Evolutionary conservation across 441 rosid genomes (phyloP).

Genomic region (Erysimum pusillum): DNA sequence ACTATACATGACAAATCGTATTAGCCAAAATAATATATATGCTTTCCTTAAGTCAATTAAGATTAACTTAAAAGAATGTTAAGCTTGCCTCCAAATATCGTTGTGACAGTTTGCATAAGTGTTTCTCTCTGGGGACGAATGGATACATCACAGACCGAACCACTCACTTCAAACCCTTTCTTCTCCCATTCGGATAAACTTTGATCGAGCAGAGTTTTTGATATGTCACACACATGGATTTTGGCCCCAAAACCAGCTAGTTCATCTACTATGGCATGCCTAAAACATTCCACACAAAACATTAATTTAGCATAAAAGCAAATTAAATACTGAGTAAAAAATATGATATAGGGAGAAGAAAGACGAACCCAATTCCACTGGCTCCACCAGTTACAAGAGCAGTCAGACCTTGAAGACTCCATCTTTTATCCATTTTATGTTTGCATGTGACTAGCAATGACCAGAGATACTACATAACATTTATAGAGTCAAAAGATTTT

Average conservation of each 20-base stretch:
- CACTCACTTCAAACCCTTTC: conserved; percentile 40
- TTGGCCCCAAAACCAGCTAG: neutral
- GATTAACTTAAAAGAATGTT: conserved; percentile 31
- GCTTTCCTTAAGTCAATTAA: no score
- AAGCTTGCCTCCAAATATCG: conserved; percentile 58
- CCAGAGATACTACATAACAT: neutral
- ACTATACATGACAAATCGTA: no score
- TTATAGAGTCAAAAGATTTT: neutral
- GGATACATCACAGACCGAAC: conserved; percentile 63
- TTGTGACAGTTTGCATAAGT: conserved; percentile 53
- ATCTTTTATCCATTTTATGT: conserved; percentile 22
- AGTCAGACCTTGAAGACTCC: conserved; percentile 34
- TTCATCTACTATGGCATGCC: conserved; percentile 26
- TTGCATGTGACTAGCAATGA: neutral
- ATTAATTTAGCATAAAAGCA: no score
- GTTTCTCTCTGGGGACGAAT: conserved; percentile 46
- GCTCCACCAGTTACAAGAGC: conserved; percentile 41
- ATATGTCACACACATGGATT: conserved; percentile 2
- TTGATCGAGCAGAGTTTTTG: neutral
- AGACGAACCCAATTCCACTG: conserved; percentile 32
- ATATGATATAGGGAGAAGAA: neutral
- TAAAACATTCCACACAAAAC: neutral
- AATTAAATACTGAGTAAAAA: no score
- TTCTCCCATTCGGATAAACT: conserved; percentile 44
- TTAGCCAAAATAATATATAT: no score